A percentile compares a stretch with the other conserved stretches of the same genome.
Conservation (phyloP, 345 rosid species). For the Lepidium sativum region DNA sequence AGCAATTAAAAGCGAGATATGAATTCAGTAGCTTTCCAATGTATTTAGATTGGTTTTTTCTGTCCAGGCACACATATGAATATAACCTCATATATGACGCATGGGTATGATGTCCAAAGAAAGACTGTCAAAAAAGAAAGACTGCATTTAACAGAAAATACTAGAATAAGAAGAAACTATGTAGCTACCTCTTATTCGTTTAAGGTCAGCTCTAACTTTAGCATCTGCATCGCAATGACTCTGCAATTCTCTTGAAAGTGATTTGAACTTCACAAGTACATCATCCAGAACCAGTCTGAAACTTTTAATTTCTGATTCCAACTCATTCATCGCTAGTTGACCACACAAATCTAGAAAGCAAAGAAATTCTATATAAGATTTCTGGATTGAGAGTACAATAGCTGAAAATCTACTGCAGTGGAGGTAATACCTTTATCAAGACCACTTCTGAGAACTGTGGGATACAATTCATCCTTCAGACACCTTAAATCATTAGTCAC, state of each 20-base stretch:
- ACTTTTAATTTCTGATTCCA: slow-evolving; percentile 50
- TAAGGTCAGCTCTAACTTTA: slow-evolving; percentile 59
- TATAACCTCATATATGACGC: slow-evolving; percentile 2
- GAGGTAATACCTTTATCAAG: slow-evolving; percentile 43
- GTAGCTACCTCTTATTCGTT: slow-evolving; percentile 56
- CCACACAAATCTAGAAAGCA: slow-evolving; percentile 44
- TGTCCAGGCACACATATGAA: slow-evolving; percentile 1
- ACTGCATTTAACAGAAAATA: slow-evolving; percentile 1
- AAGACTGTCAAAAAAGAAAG: background rate
- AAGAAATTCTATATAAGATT: slow-evolving; percentile 17
- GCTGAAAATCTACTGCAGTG: background rate
- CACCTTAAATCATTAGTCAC: slow-evolving; percentile 49
- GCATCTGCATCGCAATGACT: slow-evolving; percentile 50
- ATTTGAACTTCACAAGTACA: slow-evolving; percentile 61
- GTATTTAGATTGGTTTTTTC: background rate
- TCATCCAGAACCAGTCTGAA: slow-evolving; percentile 54
- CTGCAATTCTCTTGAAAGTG: slow-evolving; percentile 56
- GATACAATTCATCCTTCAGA: slow-evolving; percentile 53
- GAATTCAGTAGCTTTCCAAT: slow-evolving; percentile 8
- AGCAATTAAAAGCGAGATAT: slow-evolving; percentile 1
- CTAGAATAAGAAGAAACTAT: slow-evolving; percentile 5
- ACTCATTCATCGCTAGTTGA: slow-evolving; percentile 38
- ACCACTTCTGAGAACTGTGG: slow-evolving; percentile 40
- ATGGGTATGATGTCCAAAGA: background rate
- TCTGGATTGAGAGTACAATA: slow-evolving; percentile 7